Conservation (phyloP, 768 basidiomycete genomes). For the Paxillus involutus region DNA sequence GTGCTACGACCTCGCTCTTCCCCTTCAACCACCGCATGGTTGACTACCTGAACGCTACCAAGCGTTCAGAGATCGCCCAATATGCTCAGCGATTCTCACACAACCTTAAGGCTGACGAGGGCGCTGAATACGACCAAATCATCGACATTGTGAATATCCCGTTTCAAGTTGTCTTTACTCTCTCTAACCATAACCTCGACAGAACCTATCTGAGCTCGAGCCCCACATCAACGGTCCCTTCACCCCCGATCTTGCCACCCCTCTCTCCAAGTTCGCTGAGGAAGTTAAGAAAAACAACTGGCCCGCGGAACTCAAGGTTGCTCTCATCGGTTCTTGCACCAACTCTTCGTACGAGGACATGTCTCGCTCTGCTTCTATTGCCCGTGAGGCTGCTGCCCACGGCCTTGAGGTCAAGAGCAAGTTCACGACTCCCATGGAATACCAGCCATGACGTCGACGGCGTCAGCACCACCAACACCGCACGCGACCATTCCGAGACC, state of each 20-base stretch:
- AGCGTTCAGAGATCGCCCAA: constrained; percentile 80
- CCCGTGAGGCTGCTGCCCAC: constrained; percentile 97
- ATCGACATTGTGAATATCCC: constrained; percentile 77
- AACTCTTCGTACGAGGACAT: constrained; percentile 99
- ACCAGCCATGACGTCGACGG: constrained; percentile 97
- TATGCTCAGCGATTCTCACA: constrained; percentile 88
- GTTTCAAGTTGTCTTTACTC: not conserved
- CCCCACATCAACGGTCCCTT: constrained; percentile 99
- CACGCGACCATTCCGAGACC: constrained; percentile 99
- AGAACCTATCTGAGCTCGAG: constrained; percentile 96
- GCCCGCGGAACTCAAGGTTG: constrained; percentile 97
- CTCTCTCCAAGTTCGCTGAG: constrained; percentile 91
- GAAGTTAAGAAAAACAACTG: constrained; percentile 94
- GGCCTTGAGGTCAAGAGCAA: constrained; percentile 95
- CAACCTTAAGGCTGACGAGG: constrained; percentile 87
- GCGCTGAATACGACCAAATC: constrained; percentile 89
- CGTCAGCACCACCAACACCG: constrained; percentile 99
- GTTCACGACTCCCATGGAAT: constrained; percentile 99
- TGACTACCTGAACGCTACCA: constrained; percentile 93
- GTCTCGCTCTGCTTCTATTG: constrained; percentile 94
- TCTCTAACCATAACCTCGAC: not conserved
- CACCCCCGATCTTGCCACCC: constrained; percentile 99
- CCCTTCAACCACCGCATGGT: constrained; percentile 96
- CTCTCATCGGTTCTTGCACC: constrained; percentile 98
- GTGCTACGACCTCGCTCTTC: constrained; percentile 98